A percentile compares a stretch with the other conserved stretches of the same genome.
These are phyloP conservation scores for Trichosanthes truncata DNA, from an alignment of 306 rosid species.

Conservation along the genomic window DNA sequence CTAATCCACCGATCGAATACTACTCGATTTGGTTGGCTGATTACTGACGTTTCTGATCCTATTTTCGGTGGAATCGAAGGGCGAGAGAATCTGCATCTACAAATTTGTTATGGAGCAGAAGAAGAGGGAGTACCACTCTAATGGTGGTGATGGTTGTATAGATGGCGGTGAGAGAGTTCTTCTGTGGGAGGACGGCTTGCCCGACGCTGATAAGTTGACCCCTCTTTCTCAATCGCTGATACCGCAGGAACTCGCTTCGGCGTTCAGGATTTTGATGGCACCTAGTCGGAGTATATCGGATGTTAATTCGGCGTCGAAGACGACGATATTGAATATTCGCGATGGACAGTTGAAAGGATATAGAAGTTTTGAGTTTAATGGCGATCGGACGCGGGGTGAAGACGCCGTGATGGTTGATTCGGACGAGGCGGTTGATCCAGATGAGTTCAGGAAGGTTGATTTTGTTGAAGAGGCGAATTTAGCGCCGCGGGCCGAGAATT, in stretches of 20 bases:
- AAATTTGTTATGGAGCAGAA: slow-evolving; percentile 29
- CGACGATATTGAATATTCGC: slow-evolving; percentile 54
- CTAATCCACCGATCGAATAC: background rate
- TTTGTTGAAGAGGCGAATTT: slow-evolving; percentile 47
- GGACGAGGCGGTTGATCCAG: slow-evolving; percentile 35
- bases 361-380: slow-evolving; percentile 23
- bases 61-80: background rate
- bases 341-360: slow-evolving; percentile 30
- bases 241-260: slow-evolving; percentile 70
- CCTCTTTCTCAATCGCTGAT: slow-evolving; percentile 66
- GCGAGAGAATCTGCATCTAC: background rate
- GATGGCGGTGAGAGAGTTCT: slow-evolving; percentile 39
- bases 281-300: slow-evolving; percentile 43
- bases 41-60: background rate
- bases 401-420: slow-evolving; percentile 31
- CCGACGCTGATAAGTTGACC: slow-evolving; percentile 43
- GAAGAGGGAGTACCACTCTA: slow-evolving; percentile 32
- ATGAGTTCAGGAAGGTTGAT: slow-evolving; percentile 44
- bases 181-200: slow-evolving; percentile 82
- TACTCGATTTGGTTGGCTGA: slow-evolving; percentile 4
- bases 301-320: slow-evolving; percentile 70
- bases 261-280: slow-evolving; percentile 75
- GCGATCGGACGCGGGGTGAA: slow-evolving; percentile 9
- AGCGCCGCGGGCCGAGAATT: slow-evolving; percentile 28
- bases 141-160: background rate